A percentile compares a stretch with the other conserved stretches of the same genome.
These are phyloP conservation scores for Penicillium verhagenii DNA, from an alignment of 495 filamentous ascomycete genomes.

Conservation along the genomic window DNA sequence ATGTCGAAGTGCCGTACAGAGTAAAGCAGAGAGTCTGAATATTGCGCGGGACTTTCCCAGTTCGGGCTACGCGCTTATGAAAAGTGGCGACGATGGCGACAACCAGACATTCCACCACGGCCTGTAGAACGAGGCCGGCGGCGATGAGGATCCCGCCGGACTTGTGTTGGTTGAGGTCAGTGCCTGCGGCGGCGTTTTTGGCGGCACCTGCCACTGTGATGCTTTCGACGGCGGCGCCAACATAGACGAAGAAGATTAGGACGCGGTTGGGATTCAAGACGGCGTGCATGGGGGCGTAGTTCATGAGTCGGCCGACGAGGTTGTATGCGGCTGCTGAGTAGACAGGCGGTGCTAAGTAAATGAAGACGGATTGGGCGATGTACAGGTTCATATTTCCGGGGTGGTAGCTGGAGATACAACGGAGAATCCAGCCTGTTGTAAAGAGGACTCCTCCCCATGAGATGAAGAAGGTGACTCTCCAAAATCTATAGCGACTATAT, in stretches of 20 bases:
- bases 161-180: conserved; percentile 19
- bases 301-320: conserved; percentile 54
- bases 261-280: conserved; percentile 41
- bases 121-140: conserved; percentile 35
- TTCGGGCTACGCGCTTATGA: conserved; percentile 25
- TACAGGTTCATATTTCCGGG: conserved; percentile 40
- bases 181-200: conserved; percentile 29
- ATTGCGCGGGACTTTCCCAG: conserved; percentile 28
- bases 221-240: conserved; percentile 36
- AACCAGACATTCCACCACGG: conserved; percentile 32
- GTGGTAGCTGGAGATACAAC: conserved; percentile 39
- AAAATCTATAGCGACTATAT: conserved; percentile 36
- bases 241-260: conserved; percentile 33
- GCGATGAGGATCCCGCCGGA: conserved; percentile 32
- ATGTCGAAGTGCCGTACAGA: conserved; percentile 39
- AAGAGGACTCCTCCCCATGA: conserved; percentile 42
- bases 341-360: conserved; percentile 53
- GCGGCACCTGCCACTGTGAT: conserved; percentile 39
- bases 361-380: conserved; percentile 50
- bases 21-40: conserved; percentile 35
- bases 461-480: conserved; percentile 46
- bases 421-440: conserved; percentile 41
- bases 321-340: conserved; percentile 61
- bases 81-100: conserved; percentile 35
- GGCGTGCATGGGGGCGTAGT: conserved; percentile 43